A percentile compares a stretch with the other conserved stretches of the same genome.
Conservation (phyloP, 2,329 filamentous ascomycete genomes). For the Hypoxylon rubiginosum region DNA sequence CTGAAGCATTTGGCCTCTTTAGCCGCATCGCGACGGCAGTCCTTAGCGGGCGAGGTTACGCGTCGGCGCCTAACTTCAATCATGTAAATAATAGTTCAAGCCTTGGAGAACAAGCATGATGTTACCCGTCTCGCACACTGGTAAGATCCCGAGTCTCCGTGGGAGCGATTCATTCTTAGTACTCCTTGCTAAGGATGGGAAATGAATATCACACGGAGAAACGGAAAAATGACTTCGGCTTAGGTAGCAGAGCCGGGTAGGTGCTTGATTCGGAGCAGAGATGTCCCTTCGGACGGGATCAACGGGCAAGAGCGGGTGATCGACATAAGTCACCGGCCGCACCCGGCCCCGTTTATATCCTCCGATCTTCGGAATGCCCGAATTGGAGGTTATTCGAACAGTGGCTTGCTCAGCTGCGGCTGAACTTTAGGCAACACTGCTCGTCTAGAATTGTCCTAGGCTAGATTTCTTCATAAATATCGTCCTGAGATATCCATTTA, state of each 20-base stretch:
- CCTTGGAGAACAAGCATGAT: background rate
- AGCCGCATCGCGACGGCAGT: constrained; percentile 15
- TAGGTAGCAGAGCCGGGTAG: too few species aligned
- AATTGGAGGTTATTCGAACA: constrained; percentile 4
- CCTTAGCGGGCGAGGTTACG: background rate
- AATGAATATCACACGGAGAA: too few species aligned
- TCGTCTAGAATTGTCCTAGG: constrained; percentile 9
- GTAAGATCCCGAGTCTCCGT: too few species aligned
- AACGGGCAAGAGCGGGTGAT: constrained; percentile 3
- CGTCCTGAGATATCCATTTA: background rate
- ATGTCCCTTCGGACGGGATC: constrained; percentile 12
- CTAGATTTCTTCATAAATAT: constrained; percentile 8
- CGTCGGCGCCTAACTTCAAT: constrained; percentile 1
- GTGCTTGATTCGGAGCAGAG: too few species aligned
- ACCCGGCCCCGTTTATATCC: constrained; percentile 23
- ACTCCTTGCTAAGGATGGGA: too few species aligned
- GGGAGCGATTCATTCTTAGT: too few species aligned
- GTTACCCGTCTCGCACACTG: background rate
- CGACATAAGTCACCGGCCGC: constrained; percentile 12
- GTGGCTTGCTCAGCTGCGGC: too few species aligned
- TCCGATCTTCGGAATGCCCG: constrained; percentile 39
- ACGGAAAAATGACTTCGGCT: background rate
- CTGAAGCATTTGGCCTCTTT: constrained; percentile 29
- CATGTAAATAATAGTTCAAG: background rate
- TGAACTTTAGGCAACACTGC: constrained; percentile 9